A percentile compares a stretch with the other conserved stretches of the same genome.
phyloP scores from a whole-genome alignment of 192 early-diverging fungal genomes.

The Backusella luteola region DNA sequence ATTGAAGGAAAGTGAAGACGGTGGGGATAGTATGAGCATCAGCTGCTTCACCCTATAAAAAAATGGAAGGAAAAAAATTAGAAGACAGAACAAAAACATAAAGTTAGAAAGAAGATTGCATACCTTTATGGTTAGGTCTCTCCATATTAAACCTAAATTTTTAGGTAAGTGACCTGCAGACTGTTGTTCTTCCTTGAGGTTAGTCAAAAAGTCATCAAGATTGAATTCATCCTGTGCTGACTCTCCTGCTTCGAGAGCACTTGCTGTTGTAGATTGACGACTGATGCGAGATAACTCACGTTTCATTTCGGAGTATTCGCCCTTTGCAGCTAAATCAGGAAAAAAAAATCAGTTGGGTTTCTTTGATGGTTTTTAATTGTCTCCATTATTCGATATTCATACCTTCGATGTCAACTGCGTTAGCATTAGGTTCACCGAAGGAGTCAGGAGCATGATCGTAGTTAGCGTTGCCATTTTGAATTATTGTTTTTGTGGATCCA shows the following conservation, averaged over 20 bases:
- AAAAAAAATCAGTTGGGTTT: neutral
- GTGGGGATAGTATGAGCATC: slow-evolving; percentile 36
- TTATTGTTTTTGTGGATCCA: slow-evolving; percentile 3
- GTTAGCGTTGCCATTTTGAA: neutral
- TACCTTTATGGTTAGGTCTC: slow-evolving; percentile 29
- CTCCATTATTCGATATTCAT: neutral
- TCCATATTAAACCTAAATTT: slow-evolving; percentile 33
- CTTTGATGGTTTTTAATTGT: neutral
- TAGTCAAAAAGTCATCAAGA: slow-evolving; percentile 24
- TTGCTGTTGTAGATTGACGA: slow-evolving; percentile 16
- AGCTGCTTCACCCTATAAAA: slow-evolving; percentile 27
- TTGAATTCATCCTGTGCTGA: slow-evolving; percentile 23
- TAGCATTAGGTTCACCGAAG: slow-evolving; percentile 28
- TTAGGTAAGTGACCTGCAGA: slow-evolving; percentile 29
- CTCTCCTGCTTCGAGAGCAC: slow-evolving; percentile 27
- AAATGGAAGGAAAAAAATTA: neutral
- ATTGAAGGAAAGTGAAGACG: slow-evolving; percentile 17
- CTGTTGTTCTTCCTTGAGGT: neutral
- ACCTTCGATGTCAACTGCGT: slow-evolving; percentile 35
- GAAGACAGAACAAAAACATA: neutral
- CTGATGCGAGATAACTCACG: slow-evolving; percentile 32
- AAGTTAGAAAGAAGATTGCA: neutral
- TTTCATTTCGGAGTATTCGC: slow-evolving; percentile 26
- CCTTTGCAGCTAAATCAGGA: slow-evolving; percentile 24
- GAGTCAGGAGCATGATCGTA: neutral